A percentile compares a stretch with the other conserved stretches of the same genome.
Evolutionary conservation across 2,329 filamentous ascomycete genomes (phyloP).

Genomic region (Myriosclerotinia duriaeana): DNA sequence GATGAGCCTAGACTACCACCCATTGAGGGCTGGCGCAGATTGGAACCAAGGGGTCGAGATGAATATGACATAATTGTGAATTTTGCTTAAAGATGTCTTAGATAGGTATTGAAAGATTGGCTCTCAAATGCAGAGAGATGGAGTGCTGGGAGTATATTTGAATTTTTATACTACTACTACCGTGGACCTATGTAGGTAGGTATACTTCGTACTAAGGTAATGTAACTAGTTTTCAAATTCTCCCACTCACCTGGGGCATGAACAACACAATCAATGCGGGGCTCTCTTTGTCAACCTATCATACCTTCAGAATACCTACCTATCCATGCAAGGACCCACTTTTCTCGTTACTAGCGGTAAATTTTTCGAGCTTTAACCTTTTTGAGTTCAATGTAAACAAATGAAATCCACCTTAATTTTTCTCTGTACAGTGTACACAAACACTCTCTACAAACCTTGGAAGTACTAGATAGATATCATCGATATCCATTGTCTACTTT

Average conservation of each 20-base stretch:
- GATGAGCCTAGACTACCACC: slow-evolving; percentile 48
- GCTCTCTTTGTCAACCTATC: no score
- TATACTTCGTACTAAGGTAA: no score
- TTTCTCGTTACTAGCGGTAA: slow-evolving; percentile 8
- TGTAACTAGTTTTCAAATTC: no score
- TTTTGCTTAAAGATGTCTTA: not conserved
- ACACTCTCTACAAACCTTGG: not conserved
- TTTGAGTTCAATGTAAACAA: slow-evolving; percentile 38
- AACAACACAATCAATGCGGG: not conserved
- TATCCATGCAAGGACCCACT: not conserved
- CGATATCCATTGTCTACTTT: not conserved
- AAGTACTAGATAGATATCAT: slow-evolving; percentile 12
- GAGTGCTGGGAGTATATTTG: no score
- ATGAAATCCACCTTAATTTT: slow-evolving; percentile 22
- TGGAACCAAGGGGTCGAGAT: slow-evolving; percentile 59
- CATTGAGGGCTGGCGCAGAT: slow-evolving; percentile 63
- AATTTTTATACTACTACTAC: no score
- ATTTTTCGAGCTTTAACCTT: slow-evolving; percentile 15
- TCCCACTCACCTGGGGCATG: not conserved
- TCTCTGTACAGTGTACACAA: slow-evolving; percentile 19
- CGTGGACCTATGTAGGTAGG: no score
- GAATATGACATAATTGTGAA: slow-evolving; percentile 53
- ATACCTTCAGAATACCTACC: no score
- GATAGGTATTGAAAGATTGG: not conserved
- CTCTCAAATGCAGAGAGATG: slow-evolving; percentile 10